Base-by-base conservation (phyloP, 1,139 yeast genomes). In the Pichia sorboxylosa region DNA sequence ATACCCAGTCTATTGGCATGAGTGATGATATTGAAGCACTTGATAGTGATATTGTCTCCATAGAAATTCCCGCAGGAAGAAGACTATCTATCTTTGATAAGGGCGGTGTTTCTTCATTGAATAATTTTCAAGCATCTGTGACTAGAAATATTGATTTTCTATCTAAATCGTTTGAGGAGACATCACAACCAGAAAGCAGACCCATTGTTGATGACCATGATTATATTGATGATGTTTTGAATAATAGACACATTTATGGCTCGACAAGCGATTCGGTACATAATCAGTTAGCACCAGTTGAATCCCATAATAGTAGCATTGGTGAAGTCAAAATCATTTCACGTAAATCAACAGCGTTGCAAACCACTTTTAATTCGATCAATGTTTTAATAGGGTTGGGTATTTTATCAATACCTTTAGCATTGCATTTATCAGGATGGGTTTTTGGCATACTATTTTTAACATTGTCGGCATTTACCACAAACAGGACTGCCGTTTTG, bases 321-420 rank as follows among this genome's bases (percentile, higher is more conserved):
- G 10, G 11, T 20, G 8, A 28, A 2, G 28, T 42, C 5, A 32
- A 31, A 6, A 30, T 42, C 1, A 23, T 81, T 28, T 80, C 81
- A 6, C 87, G 92, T 27, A 92, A 79, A 52, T 81, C 94, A 4
- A 85, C 96, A 0, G 78, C 75, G 0, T 79, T 87, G 1, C 97
- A 87, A 53, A 87, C 97, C 0, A 61, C 82, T 15, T 84, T 87
- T 61, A 87, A 87, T 51, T 74, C 93, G 3, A 76, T 85, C 35
- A 87, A 87, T 52, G 81, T 85, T 0, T 60, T 85, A 27, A 73
- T 85, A 47, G 97, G 96, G 0, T 73, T 87, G 29, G 96, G 94
- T 3, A 66, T 87, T 48, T 63, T 87, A 24, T 78, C 95, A 1
- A 61, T 87, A 30, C 94, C 96, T 0, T 64, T 79, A 45, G 97